phyloP scores from a whole-genome alignment of 2,329 filamentous ascomycete genomes.

The Hypoxylon rubiginosum region DNA sequence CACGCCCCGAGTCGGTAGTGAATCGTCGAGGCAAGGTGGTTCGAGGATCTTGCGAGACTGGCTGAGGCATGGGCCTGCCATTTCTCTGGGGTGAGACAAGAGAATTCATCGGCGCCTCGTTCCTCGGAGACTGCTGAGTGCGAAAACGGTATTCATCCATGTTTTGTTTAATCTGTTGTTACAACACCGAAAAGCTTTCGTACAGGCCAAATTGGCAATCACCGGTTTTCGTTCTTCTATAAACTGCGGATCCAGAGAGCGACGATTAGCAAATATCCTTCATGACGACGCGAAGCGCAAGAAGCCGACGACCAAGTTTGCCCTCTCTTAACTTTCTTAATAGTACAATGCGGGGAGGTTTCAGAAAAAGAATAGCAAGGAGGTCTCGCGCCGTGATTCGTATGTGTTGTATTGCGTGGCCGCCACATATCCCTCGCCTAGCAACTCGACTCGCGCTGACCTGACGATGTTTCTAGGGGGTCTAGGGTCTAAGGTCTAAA shows the following conservation, averaged over 20 bases:
- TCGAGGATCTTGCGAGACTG: constrained; percentile 76
- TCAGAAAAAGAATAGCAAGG: constrained; percentile 27
- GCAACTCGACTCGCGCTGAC: constrained; percentile 42
- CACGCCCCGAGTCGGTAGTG: constrained; percentile 89
- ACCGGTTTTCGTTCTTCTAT: constrained; percentile 54
- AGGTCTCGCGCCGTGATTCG: constrained; percentile 33
- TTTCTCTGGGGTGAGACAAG: constrained; percentile 82
- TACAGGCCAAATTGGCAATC: constrained; percentile 57
- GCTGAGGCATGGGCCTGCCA: constrained; percentile 72
- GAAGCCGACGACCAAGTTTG: constrained; percentile 13
- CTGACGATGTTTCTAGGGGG: constrained; percentile 43
- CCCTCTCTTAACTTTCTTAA: no score
- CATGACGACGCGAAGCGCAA: constrained; percentile 27
- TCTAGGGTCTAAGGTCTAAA: constrained; percentile 12
- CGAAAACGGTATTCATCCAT: constrained; percentile 87
- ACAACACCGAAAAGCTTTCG: constrained; percentile 56
- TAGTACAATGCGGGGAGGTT: constrained; percentile 26
- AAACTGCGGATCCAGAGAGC: constrained; percentile 47
- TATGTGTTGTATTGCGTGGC: constrained; percentile 26
- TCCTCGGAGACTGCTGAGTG: constrained; percentile 80
- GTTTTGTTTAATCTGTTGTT: constrained; percentile 61
- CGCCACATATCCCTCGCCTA: constrained; percentile 36
- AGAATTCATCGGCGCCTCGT: constrained; percentile 80
- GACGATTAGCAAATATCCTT: constrained; percentile 37
- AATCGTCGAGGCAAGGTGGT: constrained; percentile 89